phyloP scores from a whole-genome alignment of 2,329 filamentous ascomycete genomes.

The Epichloe sp. region DNA sequence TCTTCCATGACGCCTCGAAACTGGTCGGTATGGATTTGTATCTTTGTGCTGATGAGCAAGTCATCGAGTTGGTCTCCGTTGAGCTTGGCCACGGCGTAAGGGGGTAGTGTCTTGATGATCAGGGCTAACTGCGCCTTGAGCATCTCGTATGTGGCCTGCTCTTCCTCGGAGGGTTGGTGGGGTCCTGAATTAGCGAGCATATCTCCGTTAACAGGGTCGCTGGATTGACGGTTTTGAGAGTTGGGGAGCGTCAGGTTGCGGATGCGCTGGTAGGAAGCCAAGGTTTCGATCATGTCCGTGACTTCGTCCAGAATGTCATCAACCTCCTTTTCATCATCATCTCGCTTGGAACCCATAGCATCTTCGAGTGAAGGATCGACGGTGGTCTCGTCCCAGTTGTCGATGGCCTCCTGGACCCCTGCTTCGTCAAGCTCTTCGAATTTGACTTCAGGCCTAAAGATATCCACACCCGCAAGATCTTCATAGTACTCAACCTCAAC shows the following conservation, averaged over 20 bases:
- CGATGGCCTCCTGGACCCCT: constrained; percentile 39
- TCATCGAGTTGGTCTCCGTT: constrained; percentile 77
- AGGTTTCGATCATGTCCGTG: constrained; percentile 61
- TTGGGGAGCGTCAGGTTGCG: constrained; percentile 57
- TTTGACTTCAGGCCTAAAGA: constrained; percentile 20
- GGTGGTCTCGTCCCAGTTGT: constrained; percentile 43
- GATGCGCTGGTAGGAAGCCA: constrained; percentile 68
- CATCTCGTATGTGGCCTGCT: constrained; percentile 51
- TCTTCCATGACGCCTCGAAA: constrained; percentile 74
- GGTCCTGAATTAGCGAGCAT: constrained; percentile 55
- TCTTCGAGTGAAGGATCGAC: constrained; percentile 46
- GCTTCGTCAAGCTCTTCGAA: constrained; percentile 35
- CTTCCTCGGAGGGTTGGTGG: constrained; percentile 52
- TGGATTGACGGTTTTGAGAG: constrained; percentile 45
- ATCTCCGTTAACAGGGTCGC: constrained; percentile 52
- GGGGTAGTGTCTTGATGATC: constrained; percentile 63
- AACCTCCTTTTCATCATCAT: constrained; percentile 51
- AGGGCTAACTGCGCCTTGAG: constrained; percentile 63
- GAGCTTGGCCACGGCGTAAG: constrained; percentile 74
- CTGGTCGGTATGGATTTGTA: constrained; percentile 59
- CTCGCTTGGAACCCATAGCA: constrained; percentile 36
- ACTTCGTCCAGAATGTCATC: constrained; percentile 62
- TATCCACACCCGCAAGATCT: constrained; percentile 24
- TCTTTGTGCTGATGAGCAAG: constrained; percentile 66
- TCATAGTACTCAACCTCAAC: constrained; percentile 39